These are phyloP conservation scores for Wickerhamiella slavikovae DNA, from an alignment of 805 yeast species.

Conservation along the genomic window DNA sequence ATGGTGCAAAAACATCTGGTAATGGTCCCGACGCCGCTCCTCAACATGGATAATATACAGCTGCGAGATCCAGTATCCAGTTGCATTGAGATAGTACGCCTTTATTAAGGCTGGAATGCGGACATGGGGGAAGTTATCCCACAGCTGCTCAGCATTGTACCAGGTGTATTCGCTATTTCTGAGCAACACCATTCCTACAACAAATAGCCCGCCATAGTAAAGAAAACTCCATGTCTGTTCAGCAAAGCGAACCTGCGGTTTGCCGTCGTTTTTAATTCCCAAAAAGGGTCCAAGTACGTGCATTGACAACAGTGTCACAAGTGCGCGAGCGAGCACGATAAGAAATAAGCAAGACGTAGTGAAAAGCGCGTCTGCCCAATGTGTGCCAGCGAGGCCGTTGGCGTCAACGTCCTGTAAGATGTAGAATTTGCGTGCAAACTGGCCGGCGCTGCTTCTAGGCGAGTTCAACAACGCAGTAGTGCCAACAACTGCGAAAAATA, in stretches of 20 bases:
- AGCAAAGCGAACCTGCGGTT: slow-evolving; percentile 47
- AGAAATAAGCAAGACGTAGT: slow-evolving; percentile 1
- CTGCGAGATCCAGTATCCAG: slow-evolving; percentile 70
- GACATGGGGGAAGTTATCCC: slow-evolving; percentile 57
- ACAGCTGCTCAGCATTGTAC: slow-evolving; percentile 34
- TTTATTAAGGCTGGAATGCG: slow-evolving; percentile 33
- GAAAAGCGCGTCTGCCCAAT: slow-evolving; percentile 28
- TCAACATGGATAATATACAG: slow-evolving; percentile 59
- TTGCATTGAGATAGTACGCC: slow-evolving; percentile 46
- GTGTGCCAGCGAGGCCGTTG: slow-evolving; percentile 35
- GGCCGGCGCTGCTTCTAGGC: no score
- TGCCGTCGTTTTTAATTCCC: slow-evolving; percentile 25
- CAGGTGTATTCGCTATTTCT: slow-evolving; percentile 34
- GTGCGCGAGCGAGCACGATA: slow-evolving; percentile 2
- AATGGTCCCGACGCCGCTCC: slow-evolving; percentile 58
- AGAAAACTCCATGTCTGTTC: slow-evolving; percentile 69
- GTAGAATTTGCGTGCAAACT: not conserved
- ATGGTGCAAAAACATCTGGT: slow-evolving; percentile 79
- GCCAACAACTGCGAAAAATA: no score
- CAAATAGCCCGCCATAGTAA: slow-evolving; percentile 36
- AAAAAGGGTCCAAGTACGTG: slow-evolving; percentile 3
- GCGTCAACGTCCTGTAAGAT: not conserved
- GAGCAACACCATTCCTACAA: slow-evolving; percentile 38
- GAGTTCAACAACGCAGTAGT: no score
- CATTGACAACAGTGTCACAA: slow-evolving; percentile 5